Conservation (phyloP, 1,284 basidiomycete species). For the Bondarzewia mesenterica region DNA sequence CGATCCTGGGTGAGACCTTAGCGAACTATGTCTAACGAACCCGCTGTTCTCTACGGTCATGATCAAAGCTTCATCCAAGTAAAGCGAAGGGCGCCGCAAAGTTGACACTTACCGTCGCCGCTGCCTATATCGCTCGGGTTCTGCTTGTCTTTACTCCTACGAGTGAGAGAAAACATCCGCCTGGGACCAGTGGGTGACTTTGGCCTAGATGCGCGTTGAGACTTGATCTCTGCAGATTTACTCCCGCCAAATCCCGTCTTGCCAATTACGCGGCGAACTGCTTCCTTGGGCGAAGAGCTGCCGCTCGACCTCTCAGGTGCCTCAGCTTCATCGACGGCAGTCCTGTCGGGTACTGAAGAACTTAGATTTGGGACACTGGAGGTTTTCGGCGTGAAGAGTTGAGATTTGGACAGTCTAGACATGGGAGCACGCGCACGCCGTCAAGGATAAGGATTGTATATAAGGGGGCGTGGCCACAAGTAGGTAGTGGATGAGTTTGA, state of each 20-base stretch:
- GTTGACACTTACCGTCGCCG: slow-evolving; percentile 13
- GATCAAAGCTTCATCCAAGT: neutral
- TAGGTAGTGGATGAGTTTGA: no score
- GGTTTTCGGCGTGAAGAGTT: neutral
- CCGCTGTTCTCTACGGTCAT: neutral
- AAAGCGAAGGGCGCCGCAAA: neutral
- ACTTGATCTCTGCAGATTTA: slow-evolving; percentile 17
- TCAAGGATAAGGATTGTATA: no score
- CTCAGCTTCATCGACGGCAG: neutral
- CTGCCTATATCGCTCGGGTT: slow-evolving; percentile 26
- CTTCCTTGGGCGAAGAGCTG: slow-evolving; percentile 6
- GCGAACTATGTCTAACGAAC: neutral
- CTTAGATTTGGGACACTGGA: neutral
- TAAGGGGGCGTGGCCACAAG: no score
- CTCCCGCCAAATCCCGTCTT: slow-evolving; percentile 52
- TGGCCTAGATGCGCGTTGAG: slow-evolving; percentile 20
- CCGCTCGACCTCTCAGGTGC: slow-evolving; percentile 2
- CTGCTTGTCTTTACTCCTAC: slow-evolving; percentile 43
- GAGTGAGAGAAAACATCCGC: slow-evolving; percentile 48
- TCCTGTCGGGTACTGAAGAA: neutral
- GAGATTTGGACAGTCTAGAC: neutral
- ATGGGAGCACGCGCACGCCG: neutral
- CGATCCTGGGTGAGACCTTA: neutral
- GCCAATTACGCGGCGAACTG: slow-evolving; percentile 42
- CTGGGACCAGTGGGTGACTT: slow-evolving; percentile 33